Base-by-base conservation (phyloP, 805 yeast species). In the Martiniozyma abietophila region DNA sequence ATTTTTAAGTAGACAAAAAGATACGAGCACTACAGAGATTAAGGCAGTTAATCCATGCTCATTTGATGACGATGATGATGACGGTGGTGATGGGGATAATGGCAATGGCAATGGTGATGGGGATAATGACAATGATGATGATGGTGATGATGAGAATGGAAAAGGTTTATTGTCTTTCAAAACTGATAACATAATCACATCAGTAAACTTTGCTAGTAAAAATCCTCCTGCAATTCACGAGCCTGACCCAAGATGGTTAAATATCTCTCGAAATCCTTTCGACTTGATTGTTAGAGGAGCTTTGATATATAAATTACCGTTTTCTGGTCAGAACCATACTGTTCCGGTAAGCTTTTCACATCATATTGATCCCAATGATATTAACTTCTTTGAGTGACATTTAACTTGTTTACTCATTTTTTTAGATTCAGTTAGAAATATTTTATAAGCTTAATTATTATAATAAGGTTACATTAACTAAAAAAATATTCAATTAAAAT, bases 251-350 rank as follows among this genome's bases (percentile, higher is more conserved):
- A 76, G 76, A 49, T 88, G 97, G 97, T 70, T 72, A 33, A 62
- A 64, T 9, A 72, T 89, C 9, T 74, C 80, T 8, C 71, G 74
- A 40, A 72, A 82, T 50, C 95, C 95, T 9, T 89, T 88, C 54
- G 95, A 85, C 40, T 61, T 89, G 44, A 80, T 85, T 15, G 66
- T 89, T 3, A 65, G 94, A 32, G 97, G 97, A 1, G 75, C 78
- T 16, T 66, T 89, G 51, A 75, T 72, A 48, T 89, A 89, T 56
- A 72, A 70, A 32, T 62, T 86, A 34, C 92, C 95, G 1, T 64
- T 88, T 42, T 62, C 68, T 21, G 57, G 58, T 23, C 62, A 67
- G 7, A 64, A 64, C 31, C 69, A 71, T 47, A 69, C 80, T 0
- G 68, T 79, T 4, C 73, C 76, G 2, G 74, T 82, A 8, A 76